phyloP scores from a whole-genome alignment of 148 eudicot species.

The Linanthus parryae region DNA sequence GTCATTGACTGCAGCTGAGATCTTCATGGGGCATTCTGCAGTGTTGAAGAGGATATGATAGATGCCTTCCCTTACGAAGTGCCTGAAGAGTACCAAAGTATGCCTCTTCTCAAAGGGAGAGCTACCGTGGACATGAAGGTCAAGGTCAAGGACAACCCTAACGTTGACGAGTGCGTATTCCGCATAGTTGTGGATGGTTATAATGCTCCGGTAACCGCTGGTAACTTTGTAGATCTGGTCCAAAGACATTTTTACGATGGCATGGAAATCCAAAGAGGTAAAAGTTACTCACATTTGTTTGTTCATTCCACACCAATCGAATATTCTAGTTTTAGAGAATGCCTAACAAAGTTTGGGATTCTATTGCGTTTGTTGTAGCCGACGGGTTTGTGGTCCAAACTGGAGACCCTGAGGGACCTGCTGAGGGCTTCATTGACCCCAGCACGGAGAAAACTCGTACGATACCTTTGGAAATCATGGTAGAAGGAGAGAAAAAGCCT shows the following conservation, averaged over 20 bases:
- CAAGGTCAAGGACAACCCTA: slow-evolving; percentile 97
- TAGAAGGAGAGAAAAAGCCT: slow-evolving; percentile 76
- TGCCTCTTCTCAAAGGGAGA: slow-evolving; percentile 96
- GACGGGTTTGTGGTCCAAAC: slow-evolving; percentile 99
- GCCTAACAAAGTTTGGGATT: background rate
- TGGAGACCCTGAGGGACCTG: slow-evolving; percentile 99
- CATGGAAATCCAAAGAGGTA: slow-evolving; percentile 99
- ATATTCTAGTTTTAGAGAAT: slow-evolving; percentile 3
- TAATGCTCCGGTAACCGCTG: slow-evolving; percentile 96
- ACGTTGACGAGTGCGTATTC: slow-evolving; percentile 68
- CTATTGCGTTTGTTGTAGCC: slow-evolving; percentile 42
- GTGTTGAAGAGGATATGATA: slow-evolving; percentile 99
- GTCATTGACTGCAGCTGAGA: slow-evolving; percentile 99
- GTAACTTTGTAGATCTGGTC: slow-evolving; percentile 91
- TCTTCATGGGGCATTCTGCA: slow-evolving; percentile 99
- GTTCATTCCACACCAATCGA: too few species aligned
- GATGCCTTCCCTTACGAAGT: slow-evolving; percentile 96
- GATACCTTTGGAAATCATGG: slow-evolving; percentile 91
- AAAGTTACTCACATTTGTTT: too few species aligned
- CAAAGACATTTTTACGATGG: slow-evolving; percentile 96
- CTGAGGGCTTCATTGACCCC: slow-evolving; percentile 96
- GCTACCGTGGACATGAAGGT: slow-evolving; percentile 98
- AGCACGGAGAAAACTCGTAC: slow-evolving; percentile 97
- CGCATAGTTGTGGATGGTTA: slow-evolving; percentile 94
- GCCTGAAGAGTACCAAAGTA: slow-evolving; percentile 80